Percentiles rank a stretch among this genome's conserved stretches.
Evolutionary conservation across 1,284 basidiomycete genomes (phyloP).

Genomic region (Fomes fomentarius): DNA sequence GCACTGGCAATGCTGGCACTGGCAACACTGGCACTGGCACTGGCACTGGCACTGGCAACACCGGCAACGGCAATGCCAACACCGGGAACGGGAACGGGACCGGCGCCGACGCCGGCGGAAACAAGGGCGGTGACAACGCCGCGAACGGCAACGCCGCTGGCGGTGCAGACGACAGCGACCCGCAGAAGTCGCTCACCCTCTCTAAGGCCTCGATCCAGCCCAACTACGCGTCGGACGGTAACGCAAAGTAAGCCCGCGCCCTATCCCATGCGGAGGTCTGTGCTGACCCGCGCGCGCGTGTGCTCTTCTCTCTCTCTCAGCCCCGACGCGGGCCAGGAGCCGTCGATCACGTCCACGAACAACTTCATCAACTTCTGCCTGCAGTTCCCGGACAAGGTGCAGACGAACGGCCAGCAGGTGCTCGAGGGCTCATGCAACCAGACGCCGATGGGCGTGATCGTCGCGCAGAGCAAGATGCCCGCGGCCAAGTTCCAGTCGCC

Average conservation of each 20-base stretch:
- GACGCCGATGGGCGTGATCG: constrained; percentile 41
- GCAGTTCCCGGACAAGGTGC: constrained; percentile 34
- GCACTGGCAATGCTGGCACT: neutral
- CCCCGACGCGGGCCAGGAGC: constrained; percentile 44
- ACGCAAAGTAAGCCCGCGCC: constrained; percentile 24
- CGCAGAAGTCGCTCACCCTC: constrained; percentile 37
- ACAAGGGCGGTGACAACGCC: neutral
- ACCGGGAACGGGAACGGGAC: no score
- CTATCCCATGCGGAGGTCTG: no score
- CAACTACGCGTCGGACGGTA: constrained; percentile 43
- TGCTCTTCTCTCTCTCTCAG: constrained; percentile 1
- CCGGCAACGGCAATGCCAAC: no score
- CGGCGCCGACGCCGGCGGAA: neutral
- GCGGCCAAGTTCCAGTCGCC: constrained; percentile 49
- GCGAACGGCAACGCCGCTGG: neutral
- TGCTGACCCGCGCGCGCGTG: no score
- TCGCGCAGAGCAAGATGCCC: constrained; percentile 46
- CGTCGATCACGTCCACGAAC: constrained; percentile 52
- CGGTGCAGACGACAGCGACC: constrained; percentile 26
- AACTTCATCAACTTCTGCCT: constrained; percentile 60
- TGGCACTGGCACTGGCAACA: neutral
- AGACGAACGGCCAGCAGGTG: constrained; percentile 50
- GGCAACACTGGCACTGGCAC: neutral
- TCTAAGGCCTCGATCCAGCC: constrained; percentile 26
- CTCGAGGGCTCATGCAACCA: constrained; percentile 64